Evolutionary conservation across 139 green algal species (phyloP).

Genomic region (Chlamydomonas sphaeroides): DNA sequence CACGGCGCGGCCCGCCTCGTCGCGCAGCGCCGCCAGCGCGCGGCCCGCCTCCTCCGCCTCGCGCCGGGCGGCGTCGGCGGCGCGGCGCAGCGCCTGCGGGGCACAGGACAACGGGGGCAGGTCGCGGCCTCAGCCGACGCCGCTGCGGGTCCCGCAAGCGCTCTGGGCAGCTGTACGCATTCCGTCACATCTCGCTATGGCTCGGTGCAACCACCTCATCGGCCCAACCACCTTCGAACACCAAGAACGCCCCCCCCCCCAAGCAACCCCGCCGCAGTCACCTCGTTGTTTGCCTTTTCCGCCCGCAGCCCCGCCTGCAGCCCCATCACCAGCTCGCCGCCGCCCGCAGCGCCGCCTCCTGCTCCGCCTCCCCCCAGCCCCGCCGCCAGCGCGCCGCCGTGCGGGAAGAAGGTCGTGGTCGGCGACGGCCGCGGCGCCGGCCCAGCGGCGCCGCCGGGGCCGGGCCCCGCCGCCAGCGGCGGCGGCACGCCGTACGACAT

Average conservation of each 20-base stretch:
- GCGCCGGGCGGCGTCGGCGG: slow-evolving; percentile 2
- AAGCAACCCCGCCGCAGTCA: too few species aligned
- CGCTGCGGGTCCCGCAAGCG: too few species aligned
- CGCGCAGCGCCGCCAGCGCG: slow-evolving; percentile 12
- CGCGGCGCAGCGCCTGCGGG: slow-evolving; percentile 1
- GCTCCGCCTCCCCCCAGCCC: background rate
- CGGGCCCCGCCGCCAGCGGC: background rate
- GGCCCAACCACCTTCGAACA: too few species aligned
- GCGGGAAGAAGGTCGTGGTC: slow-evolving; percentile 3
- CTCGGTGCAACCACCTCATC: too few species aligned
- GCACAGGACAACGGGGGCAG: background rate
- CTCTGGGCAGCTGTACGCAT: too few species aligned
- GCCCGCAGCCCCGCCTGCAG: slow-evolving; percentile 15
- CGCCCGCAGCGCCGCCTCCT: background rate
- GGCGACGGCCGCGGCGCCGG: background rate
- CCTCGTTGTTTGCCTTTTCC: slow-evolving; percentile 11
- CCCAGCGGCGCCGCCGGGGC: background rate
- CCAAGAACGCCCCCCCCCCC: too few species aligned
- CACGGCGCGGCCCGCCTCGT: background rate
- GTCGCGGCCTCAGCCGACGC: too few species aligned
- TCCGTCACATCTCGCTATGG: too few species aligned
- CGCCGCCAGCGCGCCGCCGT: too few species aligned
- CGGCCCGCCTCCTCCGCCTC: slow-evolving; percentile 17
- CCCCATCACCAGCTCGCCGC: slow-evolving; percentile 16
- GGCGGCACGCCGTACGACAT: slow-evolving; percentile 26